Percentiles rank a stretch among this genome's conserved stretches.
These are phyloP conservation scores for Aeschynomene evenia DNA, from an alignment of 306 rosid species.

Conservation along the genomic window DNA sequence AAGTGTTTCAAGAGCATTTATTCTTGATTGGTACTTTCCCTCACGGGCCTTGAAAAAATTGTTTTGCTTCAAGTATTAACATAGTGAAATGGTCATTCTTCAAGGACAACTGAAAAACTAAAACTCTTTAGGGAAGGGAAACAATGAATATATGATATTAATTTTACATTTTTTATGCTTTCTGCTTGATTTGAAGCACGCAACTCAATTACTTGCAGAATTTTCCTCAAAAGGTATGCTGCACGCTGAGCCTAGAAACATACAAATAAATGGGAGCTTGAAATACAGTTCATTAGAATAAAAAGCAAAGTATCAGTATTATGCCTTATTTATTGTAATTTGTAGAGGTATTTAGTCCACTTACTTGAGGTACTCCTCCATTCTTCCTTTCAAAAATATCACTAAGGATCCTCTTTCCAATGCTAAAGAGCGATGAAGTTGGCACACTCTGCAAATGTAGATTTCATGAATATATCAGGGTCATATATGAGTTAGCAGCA, in stretches of 20 bases:
- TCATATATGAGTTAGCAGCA: slow-evolving; percentile 2
- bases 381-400: slow-evolving; percentile 62
- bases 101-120: slow-evolving; percentile 24
- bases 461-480: slow-evolving; percentile 39
- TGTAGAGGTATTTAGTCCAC: slow-evolving; percentile 40
- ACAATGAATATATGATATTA: neutral
- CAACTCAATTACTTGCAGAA: slow-evolving; percentile 73
- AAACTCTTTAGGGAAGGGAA: neutral
- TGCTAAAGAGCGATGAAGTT: slow-evolving; percentile 61
- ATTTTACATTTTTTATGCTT: slow-evolving; percentile 68
- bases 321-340: slow-evolving; percentile 37
- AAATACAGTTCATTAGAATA: neutral
- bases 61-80: slow-evolving; percentile 64
- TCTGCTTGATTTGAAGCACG: slow-evolving; percentile 68
- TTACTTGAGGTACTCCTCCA: slow-evolving; percentile 77
- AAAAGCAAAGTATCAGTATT: neutral
- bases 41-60: slow-evolving; percentile 73
- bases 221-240: slow-evolving; percentile 68
- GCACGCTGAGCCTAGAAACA: slow-evolving; percentile 58
- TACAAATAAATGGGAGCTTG: slow-evolving; percentile 16
- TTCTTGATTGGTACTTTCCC: slow-evolving; percentile 70
- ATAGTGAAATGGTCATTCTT: slow-evolving; percentile 32
- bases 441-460: slow-evolving; percentile 67
- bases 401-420: slow-evolving; percentile 62
- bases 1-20: slow-evolving; percentile 79